Conservation (phyloP, 768 basidiomycete species). For the Saitozyma sp. region DNA sequence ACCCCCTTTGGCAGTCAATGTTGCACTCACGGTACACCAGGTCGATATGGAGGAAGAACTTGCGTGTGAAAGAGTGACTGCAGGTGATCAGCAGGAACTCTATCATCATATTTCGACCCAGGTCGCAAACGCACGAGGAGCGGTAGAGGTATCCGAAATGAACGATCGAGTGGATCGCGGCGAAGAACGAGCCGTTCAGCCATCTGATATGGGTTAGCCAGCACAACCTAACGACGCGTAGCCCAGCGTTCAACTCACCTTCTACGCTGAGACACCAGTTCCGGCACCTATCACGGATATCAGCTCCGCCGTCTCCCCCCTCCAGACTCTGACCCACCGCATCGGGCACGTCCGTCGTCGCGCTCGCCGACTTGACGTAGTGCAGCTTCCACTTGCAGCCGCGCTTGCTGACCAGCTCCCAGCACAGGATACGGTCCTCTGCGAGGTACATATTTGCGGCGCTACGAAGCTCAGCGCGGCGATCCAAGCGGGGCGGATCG, state of each 20-base stretch:
- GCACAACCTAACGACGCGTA: no score
- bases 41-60: conserved; percentile 93
- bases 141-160: conserved; percentile 96
- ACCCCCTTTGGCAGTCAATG: background rate
- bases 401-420: conserved; percentile 96
- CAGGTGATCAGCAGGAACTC: conserved; percentile 12
- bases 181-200: conserved; percentile 99
- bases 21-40: conserved; percentile 66
- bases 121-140: conserved; percentile 58
- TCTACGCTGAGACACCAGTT: conserved; percentile 89
- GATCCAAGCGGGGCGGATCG: background rate
- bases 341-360: conserved; percentile 89
- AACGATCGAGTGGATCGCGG: conserved; percentile 83
- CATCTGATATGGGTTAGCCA: conserved; percentile 59
- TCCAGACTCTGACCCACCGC: conserved; percentile 58
- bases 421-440: conserved; percentile 83
- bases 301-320: conserved; percentile 4
- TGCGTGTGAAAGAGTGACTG: conserved; percentile 70
- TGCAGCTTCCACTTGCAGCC: conserved; percentile 87
- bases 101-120: background rate
- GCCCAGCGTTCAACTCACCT: conserved; percentile 13
- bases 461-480: conserved; percentile 20
- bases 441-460: conserved; percentile 66
- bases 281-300: conserved; percentile 65
- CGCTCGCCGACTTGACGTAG: conserved; percentile 93